Percentiles rank a stretch among this genome's conserved stretches.
These are phyloP conservation scores for Aspergillus ibericus DNA, from an alignment of 2,329 filamentous ascomycete genomes.

Conservation along the genomic window DNA sequence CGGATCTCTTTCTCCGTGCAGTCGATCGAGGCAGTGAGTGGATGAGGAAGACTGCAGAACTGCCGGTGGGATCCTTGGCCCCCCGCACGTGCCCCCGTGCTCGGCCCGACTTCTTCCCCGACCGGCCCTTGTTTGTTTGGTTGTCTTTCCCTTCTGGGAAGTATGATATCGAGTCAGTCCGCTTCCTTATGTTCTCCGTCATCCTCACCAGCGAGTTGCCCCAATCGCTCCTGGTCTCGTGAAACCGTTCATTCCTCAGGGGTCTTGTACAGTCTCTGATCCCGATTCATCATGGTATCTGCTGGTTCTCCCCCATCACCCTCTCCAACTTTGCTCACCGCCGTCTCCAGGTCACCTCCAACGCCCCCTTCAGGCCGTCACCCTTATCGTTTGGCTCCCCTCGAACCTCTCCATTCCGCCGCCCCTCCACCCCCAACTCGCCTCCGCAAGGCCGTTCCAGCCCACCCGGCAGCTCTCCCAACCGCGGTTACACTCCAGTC, in stretches of 20 bases:
- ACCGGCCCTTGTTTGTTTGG: conserved; percentile 23
- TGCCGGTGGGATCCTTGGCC: background rate
- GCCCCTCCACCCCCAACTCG: conserved; percentile 62
- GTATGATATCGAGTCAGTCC: background rate
- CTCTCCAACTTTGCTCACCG: background rate
- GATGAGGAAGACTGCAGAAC: background rate
- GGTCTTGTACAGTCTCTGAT: background rate
- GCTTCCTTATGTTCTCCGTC: background rate
- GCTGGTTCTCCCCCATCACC: background rate
- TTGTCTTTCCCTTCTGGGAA: conserved; percentile 7
- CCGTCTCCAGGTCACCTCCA: conserved; percentile 42
- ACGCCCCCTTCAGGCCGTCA: conserved; percentile 68
- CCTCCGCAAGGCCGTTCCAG: conserved; percentile 57
- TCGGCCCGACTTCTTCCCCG: conserved; percentile 21
- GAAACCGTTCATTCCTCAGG: background rate
- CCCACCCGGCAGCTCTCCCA: conserved; percentile 50
- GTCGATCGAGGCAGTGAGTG: background rate
- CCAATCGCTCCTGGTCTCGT: background rate
- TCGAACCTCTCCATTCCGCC: conserved; percentile 68
- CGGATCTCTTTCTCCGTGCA: background rate
- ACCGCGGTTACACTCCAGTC: conserved; percentile 43
- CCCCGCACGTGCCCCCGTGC: conserved; percentile 14
- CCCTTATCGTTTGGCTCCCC: conserved; percentile 70
- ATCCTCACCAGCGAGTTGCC: background rate
- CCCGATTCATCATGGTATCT: conserved; percentile 22